Percentiles rank a stretch among this genome's conserved stretches.
These are phyloP conservation scores for Neopestalotiopsis clavispora DNA, from an alignment of 2,329 filamentous ascomycete genomes.

Conservation along the genomic window DNA sequence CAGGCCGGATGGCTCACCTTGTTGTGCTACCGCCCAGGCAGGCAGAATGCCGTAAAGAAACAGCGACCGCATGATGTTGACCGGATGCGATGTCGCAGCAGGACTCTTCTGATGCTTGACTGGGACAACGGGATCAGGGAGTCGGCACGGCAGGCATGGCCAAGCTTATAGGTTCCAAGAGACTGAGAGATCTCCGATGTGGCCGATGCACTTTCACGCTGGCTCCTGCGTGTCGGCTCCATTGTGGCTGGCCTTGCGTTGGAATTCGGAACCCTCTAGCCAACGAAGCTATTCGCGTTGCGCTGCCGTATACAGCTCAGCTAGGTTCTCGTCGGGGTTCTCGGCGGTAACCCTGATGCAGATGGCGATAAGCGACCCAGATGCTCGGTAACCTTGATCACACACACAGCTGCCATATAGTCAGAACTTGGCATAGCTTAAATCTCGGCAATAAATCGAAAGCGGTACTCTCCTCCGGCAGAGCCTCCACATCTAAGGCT, in stretches of 20 bases:
- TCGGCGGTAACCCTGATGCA: neutral
- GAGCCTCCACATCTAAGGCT: neutral
- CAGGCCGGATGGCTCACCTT: constrained; percentile 13
- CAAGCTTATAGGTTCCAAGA: neutral
- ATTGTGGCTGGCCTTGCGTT: neutral
- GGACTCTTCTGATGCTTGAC: neutral
- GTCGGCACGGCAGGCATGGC: neutral
- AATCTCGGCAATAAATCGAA: neutral
- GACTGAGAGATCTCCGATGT: neutral
- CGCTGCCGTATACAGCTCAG: neutral
- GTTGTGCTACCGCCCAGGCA: constrained; percentile 9
- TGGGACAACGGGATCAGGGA: neutral
- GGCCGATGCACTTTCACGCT: neutral
- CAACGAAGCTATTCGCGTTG: neutral
- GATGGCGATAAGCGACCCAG: neutral
- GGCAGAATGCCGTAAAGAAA: neutral
- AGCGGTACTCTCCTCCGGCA: neutral
- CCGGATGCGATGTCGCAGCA: neutral
- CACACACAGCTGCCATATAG: neutral
- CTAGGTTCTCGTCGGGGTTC: neutral
- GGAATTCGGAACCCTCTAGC: neutral
- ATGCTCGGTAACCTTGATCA: neutral
- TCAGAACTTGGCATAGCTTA: neutral
- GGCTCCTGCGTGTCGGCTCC: neutral
- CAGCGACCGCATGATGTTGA: constrained; percentile 7